phyloP scores from a whole-genome alignment of 768 basidiomycete species.

The Solioccasus polychromus region DNA sequence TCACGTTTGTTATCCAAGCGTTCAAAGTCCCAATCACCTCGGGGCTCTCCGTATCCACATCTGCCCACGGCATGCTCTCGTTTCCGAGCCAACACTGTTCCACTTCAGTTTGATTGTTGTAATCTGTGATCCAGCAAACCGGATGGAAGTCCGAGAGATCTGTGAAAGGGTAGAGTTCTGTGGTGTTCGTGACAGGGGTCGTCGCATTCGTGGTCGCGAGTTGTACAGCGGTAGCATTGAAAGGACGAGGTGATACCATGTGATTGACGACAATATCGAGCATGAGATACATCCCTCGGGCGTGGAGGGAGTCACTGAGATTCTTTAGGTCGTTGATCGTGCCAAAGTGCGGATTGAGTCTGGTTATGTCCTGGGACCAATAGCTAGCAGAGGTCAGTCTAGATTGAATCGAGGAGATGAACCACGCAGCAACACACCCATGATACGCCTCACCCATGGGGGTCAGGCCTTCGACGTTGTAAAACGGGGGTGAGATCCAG shows the following conservation, averaged over 20 bases:
- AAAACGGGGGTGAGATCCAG: constrained; percentile 56
- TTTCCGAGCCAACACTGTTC: constrained; percentile 65
- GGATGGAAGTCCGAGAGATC: constrained; percentile 37
- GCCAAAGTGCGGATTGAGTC: constrained; percentile 55
- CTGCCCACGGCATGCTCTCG: constrained; percentile 48
- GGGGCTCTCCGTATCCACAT: constrained; percentile 53
- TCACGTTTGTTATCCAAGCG: constrained; percentile 46
- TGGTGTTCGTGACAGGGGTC: constrained; percentile 16
- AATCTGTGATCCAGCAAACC: constrained; percentile 41
- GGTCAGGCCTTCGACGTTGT: constrained; percentile 47
- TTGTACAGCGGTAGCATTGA: constrained; percentile 23
- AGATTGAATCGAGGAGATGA: background rate
- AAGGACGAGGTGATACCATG: constrained; percentile 39
- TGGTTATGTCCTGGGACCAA: constrained; percentile 48
- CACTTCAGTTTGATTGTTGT: constrained; percentile 44
- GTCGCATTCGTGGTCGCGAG: constrained; percentile 14
- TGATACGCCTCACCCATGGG: constrained; percentile 57
- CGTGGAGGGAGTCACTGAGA: constrained; percentile 46
- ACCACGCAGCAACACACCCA: constrained; percentile 32
- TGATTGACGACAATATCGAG: constrained; percentile 65
- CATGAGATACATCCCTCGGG: constrained; percentile 57
- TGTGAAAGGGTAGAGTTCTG: constrained; percentile 30
- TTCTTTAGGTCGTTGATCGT: constrained; percentile 47
- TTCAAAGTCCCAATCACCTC: constrained; percentile 43
- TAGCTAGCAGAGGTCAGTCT: constrained; percentile 33